Evolutionary conservation across 2,329 filamentous ascomycete genomes (phyloP), one percentile per base, ranked within the genome.

Genomic region (Pseudohalonectria lignicola): DNA sequence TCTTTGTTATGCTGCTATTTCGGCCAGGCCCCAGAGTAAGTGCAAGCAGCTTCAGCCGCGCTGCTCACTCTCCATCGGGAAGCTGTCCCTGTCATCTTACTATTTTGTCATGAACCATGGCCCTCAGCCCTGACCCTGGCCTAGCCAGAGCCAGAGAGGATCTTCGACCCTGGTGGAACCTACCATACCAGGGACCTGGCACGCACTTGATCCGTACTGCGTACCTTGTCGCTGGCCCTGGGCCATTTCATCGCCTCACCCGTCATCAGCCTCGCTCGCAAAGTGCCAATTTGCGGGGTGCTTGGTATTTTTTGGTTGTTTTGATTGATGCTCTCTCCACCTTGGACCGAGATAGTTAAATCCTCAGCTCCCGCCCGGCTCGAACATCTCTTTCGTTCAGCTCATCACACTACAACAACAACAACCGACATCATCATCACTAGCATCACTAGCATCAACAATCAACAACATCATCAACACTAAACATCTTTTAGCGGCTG

Each of bases 21-120:
- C 19, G 17, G 4, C 18, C 12, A n/a, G 19, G 11, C 13, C 12
- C 17, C 18, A 18, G 36, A 37, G 36, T 38, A 38, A 38, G 36
- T 19, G 31, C 19, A 19, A 17, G 31, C 16, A 19, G 16, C 31
- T 34, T 20, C 36, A 31, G 18, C 13, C 29, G 36, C 30, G 15
- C 36, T 33, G 36, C 36, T 38, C 36, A 38, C 36, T 38, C 15
- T 38, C 18, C 20, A 9, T n/a, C n/a, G n/a, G n/a, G n/a, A n/a
- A n/a, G n/a, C n/a, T 26, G 36, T 19, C 29, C 21, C 17, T 30
- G 29, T 30, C 13, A 37, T 37, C 36, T 37, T 37, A 37, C 36
- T 37, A 29, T 37, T 31, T 31, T 11, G 19, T 15, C n/a, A n/a
- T n/a, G n/a, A n/a, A n/a, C n/a, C n/a, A n/a, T n/a, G n/a, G n/a